These are phyloP conservation scores for Claviceps africana DNA, from an alignment of 2,329 filamentous ascomycete species.

Conservation along the genomic window DNA sequence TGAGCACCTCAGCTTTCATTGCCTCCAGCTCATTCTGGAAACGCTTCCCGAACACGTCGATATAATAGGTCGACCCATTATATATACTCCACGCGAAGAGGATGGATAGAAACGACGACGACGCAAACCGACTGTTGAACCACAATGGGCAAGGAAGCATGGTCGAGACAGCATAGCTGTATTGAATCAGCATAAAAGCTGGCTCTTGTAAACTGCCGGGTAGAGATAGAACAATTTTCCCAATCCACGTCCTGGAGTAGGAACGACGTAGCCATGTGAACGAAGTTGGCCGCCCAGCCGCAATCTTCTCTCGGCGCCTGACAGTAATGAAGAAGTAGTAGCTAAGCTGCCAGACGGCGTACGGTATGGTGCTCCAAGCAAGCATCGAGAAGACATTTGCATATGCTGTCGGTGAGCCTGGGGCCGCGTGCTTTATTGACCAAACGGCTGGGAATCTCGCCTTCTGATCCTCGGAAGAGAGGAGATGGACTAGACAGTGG, in stretches of 20 bases:
- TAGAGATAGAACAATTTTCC: slow-evolving; percentile 66
- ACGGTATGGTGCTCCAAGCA: slow-evolving; percentile 84
- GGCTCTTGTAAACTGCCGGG: slow-evolving; percentile 67
- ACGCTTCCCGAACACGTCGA: slow-evolving; percentile 90
- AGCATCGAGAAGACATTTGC: slow-evolving; percentile 70
- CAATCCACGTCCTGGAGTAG: slow-evolving; percentile 81
- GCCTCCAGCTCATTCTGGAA: slow-evolving; percentile 94
- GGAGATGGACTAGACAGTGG: slow-evolving; percentile 80
- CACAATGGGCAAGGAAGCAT: slow-evolving; percentile 92
- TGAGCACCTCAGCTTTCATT: slow-evolving; percentile 75
- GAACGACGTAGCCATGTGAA: slow-evolving; percentile 94
- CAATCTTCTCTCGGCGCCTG: slow-evolving; percentile 87
- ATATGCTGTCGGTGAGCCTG: slow-evolving; percentile 68
- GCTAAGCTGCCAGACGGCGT: slow-evolving; percentile 77
- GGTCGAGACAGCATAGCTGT: slow-evolving; percentile 74
- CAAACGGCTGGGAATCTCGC: slow-evolving; percentile 73
- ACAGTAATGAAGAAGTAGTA: slow-evolving; percentile 97
- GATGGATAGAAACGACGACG: slow-evolving; percentile 57
- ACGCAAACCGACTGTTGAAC: slow-evolving; percentile 81
- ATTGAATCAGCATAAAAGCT: slow-evolving; percentile 94
- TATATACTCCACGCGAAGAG: slow-evolving; percentile 95
- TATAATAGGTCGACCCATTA: slow-evolving; percentile 95
- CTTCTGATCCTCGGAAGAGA: slow-evolving; percentile 49
- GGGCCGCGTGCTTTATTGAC: slow-evolving; percentile 54
- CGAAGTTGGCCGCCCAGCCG: slow-evolving; percentile 84